A percentile compares a stretch with the other conserved stretches of the same genome.
phyloP scores from a whole-genome alignment of 2,329 filamentous ascomycete genomes.

The Davidsoniella australis region DNA sequence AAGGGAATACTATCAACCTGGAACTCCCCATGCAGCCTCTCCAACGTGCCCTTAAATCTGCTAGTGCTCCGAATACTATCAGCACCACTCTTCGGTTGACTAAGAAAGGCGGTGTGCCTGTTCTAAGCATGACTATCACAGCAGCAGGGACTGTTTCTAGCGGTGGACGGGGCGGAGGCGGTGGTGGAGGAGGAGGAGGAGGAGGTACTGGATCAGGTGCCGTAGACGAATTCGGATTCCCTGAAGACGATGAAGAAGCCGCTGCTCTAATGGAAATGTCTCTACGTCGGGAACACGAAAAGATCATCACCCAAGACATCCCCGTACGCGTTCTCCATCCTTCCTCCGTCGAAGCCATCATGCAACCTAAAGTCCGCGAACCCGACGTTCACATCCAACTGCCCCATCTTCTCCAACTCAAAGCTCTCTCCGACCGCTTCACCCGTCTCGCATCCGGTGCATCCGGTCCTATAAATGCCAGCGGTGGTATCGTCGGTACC shows the following conservation, averaged over 20 bases:
- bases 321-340: slow-evolving; percentile 82
- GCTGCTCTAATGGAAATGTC: slow-evolving; percentile 37
- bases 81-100: slow-evolving; percentile 77
- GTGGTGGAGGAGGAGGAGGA: neutral
- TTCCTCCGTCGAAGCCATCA: slow-evolving; percentile 73
- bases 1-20: slow-evolving; percentile 81
- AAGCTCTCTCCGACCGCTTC: slow-evolving; percentile 88
- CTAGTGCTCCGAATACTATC: slow-evolving; percentile 48
- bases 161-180: slow-evolving; percentile 20
- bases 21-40: slow-evolving; percentile 81
- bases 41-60: slow-evolving; percentile 81
- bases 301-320: slow-evolving; percentile 85
- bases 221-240: slow-evolving; percentile 15
- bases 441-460: slow-evolving; percentile 58
- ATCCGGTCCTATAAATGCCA: neutral
- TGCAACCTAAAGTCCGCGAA: slow-evolving; percentile 79
- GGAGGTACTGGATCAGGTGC: slow-evolving; percentile 10
- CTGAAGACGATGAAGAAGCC: slow-evolving; percentile 24
- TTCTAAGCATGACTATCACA: slow-evolving; percentile 79
- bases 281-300: slow-evolving; percentile 59
- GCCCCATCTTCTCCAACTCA: slow-evolving; percentile 72
- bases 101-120: slow-evolving; percentile 74
- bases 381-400: slow-evolving; percentile 89
- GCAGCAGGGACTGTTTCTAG: slow-evolving; percentile 44
- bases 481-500: neutral